A percentile compares a stretch with the other conserved stretches of the same genome.
Evolutionary conservation across 208 protist genomes (phyloP).

Genomic region (Trypanosoma grayi): DNA sequence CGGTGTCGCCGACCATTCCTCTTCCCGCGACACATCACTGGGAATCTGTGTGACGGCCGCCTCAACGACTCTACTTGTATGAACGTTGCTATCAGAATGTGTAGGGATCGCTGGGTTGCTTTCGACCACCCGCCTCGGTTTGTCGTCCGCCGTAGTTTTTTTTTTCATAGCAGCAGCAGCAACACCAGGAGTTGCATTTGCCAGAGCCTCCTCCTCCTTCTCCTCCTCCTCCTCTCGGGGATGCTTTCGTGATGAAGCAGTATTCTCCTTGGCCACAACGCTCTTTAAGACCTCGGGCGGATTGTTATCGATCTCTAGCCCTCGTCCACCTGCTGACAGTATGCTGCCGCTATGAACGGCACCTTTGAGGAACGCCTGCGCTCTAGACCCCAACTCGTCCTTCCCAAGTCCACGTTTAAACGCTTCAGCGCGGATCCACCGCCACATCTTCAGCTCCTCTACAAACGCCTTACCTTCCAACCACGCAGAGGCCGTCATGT

Average conservation of each 20-base stretch:
- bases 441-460: conserved; percentile 86
- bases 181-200: neutral
- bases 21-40: neutral
- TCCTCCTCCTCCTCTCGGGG: neutral
- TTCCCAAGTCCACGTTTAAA: conserved; percentile 24
- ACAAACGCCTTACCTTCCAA: conserved; percentile 78
- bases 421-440: conserved; percentile 68
- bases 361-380: conserved; percentile 27
- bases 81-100: no score
- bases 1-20: neutral
- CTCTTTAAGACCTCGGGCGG: neutral
- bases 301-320: neutral
- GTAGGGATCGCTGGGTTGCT: no score
- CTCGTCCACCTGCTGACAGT: neutral
- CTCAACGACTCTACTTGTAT: neutral
- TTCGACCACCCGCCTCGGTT: no score
- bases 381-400: conserved; percentile 16
- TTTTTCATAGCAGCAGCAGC: neutral
- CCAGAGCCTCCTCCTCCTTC: no score
- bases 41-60: neutral
- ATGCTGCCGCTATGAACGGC: neutral
- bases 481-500: conserved; percentile 57
- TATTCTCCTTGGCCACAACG: neutral
- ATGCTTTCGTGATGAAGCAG: neutral
- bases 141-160: no score